Conservation (phyloP, 192 early-diverging fungal genomes). For the Entomortierella beljakovae region DNA sequence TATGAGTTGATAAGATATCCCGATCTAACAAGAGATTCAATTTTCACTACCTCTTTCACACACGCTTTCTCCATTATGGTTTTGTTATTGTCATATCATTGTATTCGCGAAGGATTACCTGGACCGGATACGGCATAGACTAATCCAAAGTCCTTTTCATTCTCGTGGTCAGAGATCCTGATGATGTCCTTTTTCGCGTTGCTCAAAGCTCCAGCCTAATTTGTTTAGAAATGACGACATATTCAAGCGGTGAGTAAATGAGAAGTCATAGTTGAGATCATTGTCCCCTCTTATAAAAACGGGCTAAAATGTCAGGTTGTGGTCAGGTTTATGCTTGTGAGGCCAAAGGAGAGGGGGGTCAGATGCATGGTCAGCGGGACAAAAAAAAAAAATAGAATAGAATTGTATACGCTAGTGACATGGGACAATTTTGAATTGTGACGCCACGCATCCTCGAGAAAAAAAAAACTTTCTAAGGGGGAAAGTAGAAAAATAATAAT, state of each 20-base stretch:
- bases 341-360: not conserved
- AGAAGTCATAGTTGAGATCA: too few species aligned
- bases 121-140: constrained; percentile 99
- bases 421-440: not conserved
- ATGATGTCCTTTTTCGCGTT: constrained; percentile 85
- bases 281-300: not conserved
- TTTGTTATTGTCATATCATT: too few species aligned
- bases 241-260: too few species aligned
- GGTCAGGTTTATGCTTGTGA: not conserved
- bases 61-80: too few species aligned
- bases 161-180: constrained; percentile 88
- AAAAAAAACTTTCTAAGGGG: not conserved
- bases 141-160: constrained; percentile 89
- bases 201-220: constrained; percentile 91
- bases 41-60: not conserved
- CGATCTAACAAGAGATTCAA: too few species aligned
- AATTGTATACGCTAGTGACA: too few species aligned
- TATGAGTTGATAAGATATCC: not conserved
- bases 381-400: not conserved
- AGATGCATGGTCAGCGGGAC: constrained; percentile 25
- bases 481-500: not conserved
- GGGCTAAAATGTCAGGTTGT: constrained; percentile 8
- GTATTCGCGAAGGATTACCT: constrained; percentile 62
- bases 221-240: too few species aligned
- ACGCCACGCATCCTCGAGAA: constrained; percentile 5